Base-by-base conservation (phyloP, 306 rosid species). In the Vigna reflexopilosa region DNA sequence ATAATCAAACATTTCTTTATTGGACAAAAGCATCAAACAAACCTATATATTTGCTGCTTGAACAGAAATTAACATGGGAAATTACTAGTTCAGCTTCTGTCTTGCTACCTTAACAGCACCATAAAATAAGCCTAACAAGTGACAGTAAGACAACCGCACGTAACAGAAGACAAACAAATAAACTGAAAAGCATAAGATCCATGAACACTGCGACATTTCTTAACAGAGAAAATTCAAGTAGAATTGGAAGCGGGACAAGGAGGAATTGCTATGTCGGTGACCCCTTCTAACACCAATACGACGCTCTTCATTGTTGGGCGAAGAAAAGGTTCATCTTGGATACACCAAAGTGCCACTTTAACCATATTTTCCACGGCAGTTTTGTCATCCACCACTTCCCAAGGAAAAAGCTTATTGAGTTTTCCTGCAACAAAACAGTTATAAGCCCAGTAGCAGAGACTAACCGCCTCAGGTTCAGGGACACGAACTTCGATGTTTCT, bases 271-370 rank as follows among this genome's bases (percentile, higher is more conserved):
- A 77, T 51, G 17, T 81, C 81, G 0, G 81, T 52, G 54, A 77
- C 22, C 67, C 88, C 85, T 73, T 73, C 81, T 32, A 85, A 75
- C 85, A 85, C 77, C 83, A 81, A 44, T 45, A 81, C 66, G 54
- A 85, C 85, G 44, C 83, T 78, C 71, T 85, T 85, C 83, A 85
- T 85, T 44, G 88, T 58, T 59, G 88, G 88, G 4, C 88, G 70
- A 11, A 81, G 83, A 73, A 36, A 22, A 40, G 88, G 71, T 22
- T 85, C 88, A 52, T 81, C 88, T 77, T 85, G 83, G 70, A 81
- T 38, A 16, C 85, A 85, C 83, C 88, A 85, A n/a, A 77, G 67
- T 38, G 78, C 85, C 65, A 81, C 83, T 61, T 81, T 84, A 34
- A 81, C 59, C 78, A 84, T 77, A 22, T 58, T 81, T 65, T 84